Evolutionary conservation across 2,329 filamentous ascomycete genomes (phyloP), one percentile per base, ranked within the genome.

Genomic region (Teratosphaeria gauchensis): DNA sequence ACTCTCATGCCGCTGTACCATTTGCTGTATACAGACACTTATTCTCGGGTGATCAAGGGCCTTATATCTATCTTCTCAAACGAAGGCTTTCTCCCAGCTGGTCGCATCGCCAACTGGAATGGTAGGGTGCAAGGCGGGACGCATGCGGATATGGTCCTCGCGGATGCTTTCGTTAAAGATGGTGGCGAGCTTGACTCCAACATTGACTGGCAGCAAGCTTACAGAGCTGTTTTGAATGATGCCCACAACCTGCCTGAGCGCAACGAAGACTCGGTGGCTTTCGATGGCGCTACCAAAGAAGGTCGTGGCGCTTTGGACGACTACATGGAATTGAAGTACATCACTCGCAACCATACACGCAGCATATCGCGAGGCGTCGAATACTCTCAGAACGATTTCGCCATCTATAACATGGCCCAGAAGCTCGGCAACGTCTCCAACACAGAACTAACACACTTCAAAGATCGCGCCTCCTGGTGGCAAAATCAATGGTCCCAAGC

Each of bases 101-200:
- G 78, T 0, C 81, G 86, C 9, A 87, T 84, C 0, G 86, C 83
- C 1, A 85, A 88, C 70, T 86, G 77, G 73, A 89, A 87, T 60
- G 86, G 86, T 9, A 80, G 82, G 9, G 81, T 82, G 0, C 86
- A 89, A 67, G 86, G 84, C 14, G 86, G 86, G 5, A 85, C 81
- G 5, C 88, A 88, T 65, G 80, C 82, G 4, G 86, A 89, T 69
- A 55, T 86, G 59, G 80, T 89, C 3, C 80, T 89, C 12, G 86
- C 86, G 1, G 86, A 89, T 65, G 86, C 86, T 0, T 89, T 82
- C 62, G 80, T 88, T 32, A 89, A 89, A 68, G 85, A 84, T 3
- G 74, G 74, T 3, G 42, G 42, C 42, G 42, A 48, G n/a, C 42
- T 48, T 19, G 42, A 48, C n/a, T 21, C 42, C 42, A 21, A 9